Conservation (phyloP, 768 basidiomycete species). For the Russula brevipes region DNA sequence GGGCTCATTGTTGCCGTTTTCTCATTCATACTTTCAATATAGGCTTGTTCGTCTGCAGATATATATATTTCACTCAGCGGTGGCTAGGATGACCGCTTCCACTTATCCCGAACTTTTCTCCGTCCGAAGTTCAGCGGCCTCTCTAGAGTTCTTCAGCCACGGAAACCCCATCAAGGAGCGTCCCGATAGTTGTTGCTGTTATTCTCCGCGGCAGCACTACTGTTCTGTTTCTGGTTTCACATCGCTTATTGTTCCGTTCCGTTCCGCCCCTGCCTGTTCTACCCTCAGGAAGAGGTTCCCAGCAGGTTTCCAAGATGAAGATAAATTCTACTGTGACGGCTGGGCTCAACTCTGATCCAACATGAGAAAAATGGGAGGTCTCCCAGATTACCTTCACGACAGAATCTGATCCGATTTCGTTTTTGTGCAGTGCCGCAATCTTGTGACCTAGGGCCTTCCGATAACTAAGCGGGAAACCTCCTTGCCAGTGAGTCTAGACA, state of each 20-base stretch:
- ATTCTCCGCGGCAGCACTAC: background rate
- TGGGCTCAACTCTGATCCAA: constrained; percentile 2
- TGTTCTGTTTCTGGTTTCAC: background rate
- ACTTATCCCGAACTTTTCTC: background rate
- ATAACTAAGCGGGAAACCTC: constrained; percentile 38
- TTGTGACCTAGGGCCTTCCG: constrained; percentile 35
- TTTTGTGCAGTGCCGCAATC: constrained; percentile 29
- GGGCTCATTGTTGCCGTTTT: background rate
- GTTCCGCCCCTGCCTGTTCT: background rate
- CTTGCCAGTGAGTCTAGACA: constrained; percentile 32
- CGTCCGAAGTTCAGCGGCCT: constrained; percentile 1
- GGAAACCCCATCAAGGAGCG: background rate
- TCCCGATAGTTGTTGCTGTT: background rate
- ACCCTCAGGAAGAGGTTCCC: constrained; percentile 2
- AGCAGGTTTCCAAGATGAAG: constrained; percentile 12
- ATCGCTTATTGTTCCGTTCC: background rate
- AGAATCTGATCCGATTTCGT: background rate
- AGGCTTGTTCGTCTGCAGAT: background rate
- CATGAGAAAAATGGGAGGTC: constrained; percentile 17
- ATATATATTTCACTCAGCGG: background rate
- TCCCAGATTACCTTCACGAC: background rate
- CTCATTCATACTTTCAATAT: background rate
- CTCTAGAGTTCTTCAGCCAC: background rate
- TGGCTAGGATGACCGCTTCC: background rate
- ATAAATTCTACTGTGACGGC: background rate